Base-by-base conservation (phyloP, 73 alveolate species). In the Halteria grandinella region DNA sequence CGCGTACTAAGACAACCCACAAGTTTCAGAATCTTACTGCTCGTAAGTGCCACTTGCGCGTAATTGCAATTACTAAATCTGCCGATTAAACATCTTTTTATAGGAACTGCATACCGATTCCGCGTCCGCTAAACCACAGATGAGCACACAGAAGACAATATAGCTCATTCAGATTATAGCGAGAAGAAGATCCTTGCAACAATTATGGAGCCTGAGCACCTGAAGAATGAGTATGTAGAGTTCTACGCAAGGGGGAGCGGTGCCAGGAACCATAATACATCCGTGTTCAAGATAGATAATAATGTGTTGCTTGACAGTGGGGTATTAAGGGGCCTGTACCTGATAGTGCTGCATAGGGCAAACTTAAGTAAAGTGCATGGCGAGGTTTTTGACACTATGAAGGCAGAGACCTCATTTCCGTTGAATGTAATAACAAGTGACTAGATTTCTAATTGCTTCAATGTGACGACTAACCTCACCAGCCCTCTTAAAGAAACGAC, bases 201-300 rank as follows among this genome's bases (percentile, higher is more conserved):
- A n/a, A n/a, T n/a, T n/a, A n/a, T n/a, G n/a, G n/a, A n/a, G n/a
- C n/a, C n/a, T n/a, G n/a, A n/a, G n/a, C n/a, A n/a, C n/a, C n/a
- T n/a, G 29, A 28, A 14, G 20, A 37, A 70, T 72, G 79, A 70
- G 32, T 62, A 73, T 27, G 51, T 86, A 3, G 51, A 72, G 33
- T 36, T 88, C 4, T 75, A 51, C 60, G 84, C 85, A 2, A 73
- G 91, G 76, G 96, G 96, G 34, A 89, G 91, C 20, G 89, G 92
- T 11, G 89, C 89, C 27, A 75, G 72, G 47, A 52, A 84, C 51
- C 90, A 77, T 48, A 79, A 83, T 15, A 69, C 85, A 18, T 34
- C 93, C 0, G 25, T 52, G 15, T 43, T 89, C 12, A 83, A n/a
- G 72, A 53, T 83, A 11, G 91, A 89, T 73, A 72, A 79, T 7